These are phyloP conservation scores for Metarhizium anisopliae DNA, from an alignment of 2,329 filamentous ascomycete genomes.

Conservation along the genomic window DNA sequence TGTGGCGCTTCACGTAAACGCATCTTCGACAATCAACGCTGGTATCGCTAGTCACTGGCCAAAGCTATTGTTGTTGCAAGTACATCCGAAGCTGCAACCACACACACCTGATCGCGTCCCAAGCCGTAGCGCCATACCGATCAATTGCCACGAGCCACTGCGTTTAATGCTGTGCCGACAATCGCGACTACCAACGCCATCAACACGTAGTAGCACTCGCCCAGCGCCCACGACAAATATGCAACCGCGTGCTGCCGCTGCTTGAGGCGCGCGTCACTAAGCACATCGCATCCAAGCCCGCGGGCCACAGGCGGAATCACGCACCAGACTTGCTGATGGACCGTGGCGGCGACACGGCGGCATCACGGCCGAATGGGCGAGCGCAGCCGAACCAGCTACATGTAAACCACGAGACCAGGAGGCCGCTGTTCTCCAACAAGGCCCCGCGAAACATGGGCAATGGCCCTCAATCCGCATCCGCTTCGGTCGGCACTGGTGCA, in stretches of 20 bases:
- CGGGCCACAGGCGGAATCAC: not conserved
- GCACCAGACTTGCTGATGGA: constrained; percentile 5
- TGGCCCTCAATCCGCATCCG: not conserved
- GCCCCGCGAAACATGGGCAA: constrained; percentile 12
- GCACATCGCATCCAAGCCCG: not conserved
- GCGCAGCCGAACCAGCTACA: constrained; percentile 17
- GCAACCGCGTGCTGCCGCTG: constrained; percentile 1
- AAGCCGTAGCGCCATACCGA: not conserved
- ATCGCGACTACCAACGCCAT: not conserved
- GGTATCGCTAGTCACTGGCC: too few relatives aligned
- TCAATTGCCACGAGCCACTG: not conserved
- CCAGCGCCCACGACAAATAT: constrained; percentile 1
- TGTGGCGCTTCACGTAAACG: too few relatives aligned
- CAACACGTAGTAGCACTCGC: not conserved
- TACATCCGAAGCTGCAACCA: not conserved
- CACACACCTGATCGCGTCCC: not conserved
- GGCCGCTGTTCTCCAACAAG: constrained; percentile 27
- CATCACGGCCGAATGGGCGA: not conserved
- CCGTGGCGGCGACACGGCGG: not conserved
- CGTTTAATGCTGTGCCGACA: not conserved
- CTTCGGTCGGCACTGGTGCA: constrained; percentile 3
- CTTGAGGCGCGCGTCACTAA: constrained; percentile 4
- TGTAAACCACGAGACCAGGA: constrained; percentile 31
- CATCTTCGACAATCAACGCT: too few relatives aligned
- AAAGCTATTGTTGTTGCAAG: too few relatives aligned